Evolutionary conservation across 1,284 basidiomycete genomes (phyloP), one percentile per base, ranked within the genome.

Genomic region (Cutaneotrichosporon cavernicola): DNA sequence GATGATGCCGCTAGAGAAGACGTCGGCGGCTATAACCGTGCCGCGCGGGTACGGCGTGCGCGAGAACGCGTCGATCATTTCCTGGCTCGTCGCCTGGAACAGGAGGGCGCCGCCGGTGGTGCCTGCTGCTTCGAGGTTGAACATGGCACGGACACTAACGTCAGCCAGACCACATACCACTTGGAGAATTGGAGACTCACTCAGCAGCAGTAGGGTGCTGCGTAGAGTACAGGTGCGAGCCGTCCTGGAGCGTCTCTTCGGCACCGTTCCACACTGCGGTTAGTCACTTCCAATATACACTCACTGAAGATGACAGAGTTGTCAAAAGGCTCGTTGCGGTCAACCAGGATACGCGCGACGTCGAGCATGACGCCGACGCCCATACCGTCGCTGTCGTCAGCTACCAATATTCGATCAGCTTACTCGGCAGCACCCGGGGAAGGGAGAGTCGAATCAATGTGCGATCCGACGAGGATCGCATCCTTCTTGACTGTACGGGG

Each of bases 331-430:
- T 88, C 88, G 89, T 53, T 84, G 83, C 31, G 87, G 60, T 90
- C 85, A 0, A 91, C 82, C 40, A 98, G 81, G 0, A 97, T 90
- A 1, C 94, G 82, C 50, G 92, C 88, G 62, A 88, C 86, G 69
- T 99, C 97, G 38, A 98, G 83, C 91, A 98, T 95, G 60, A 97
- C 88, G 1, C 91, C 94, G 11, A 95, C 90, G 4, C 90, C 83
- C 8, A 96, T 82, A 2, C 88, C 94, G 74, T 97, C 94, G 73
- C 76, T 79, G 34, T n/a, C 26, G 59, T 68, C 31, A 49, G 64
- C 34, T 32, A 18, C 34, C 11, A 21, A 0, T 4, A 11, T 10
- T 2, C 4, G 2, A 22, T 43, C 11, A 18, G 26, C 22, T 68
- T 58, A 79, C 79, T 96, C 93, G 2, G 92, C 88, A 50, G 92